Conservation (phyloP, 208 protist species). For the Acanthamoeba sp. region DNA sequence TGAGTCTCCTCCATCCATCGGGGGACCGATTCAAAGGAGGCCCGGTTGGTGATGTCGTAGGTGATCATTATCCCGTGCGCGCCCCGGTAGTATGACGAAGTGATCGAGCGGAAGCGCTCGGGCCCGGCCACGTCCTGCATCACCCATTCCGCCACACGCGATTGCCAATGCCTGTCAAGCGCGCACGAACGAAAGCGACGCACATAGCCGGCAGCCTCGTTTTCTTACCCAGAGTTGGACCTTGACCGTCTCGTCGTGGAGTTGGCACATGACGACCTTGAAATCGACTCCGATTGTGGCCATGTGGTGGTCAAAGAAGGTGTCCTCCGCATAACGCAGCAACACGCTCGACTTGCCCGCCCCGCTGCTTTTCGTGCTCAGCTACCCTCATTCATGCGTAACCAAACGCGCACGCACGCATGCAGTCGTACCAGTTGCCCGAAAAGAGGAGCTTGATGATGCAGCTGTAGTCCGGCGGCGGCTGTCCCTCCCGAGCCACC, state of each 20-base stretch:
- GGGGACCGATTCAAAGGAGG: slow-evolving; percentile 8
- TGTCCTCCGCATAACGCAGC: neutral
- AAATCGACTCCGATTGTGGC: slow-evolving; percentile 18
- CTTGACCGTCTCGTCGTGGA: neutral
- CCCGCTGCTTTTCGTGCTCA: neutral
- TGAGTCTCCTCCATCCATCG: neutral
- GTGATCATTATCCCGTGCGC: neutral
- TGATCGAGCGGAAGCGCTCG: slow-evolving; percentile 74
- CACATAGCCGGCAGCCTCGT: too few relatives aligned
- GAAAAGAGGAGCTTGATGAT: neutral
- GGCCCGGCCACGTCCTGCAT: slow-evolving; percentile 73
- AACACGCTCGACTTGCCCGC: neutral
- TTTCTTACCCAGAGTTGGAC: slow-evolving; percentile 24
- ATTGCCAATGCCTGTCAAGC: too few relatives aligned
- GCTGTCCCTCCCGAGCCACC: neutral
- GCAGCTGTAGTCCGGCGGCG: neutral
- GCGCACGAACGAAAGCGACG: too few relatives aligned
- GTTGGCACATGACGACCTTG: neutral
- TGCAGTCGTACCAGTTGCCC: neutral
- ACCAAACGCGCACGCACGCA: neutral
- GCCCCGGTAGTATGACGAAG: slow-evolving; percentile 62
- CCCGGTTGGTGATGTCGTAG: slow-evolving; percentile 65
- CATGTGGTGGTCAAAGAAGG: neutral
- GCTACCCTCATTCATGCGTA: neutral
- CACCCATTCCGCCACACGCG: slow-evolving; percentile 4